Percentiles rank a stretch among this genome's conserved stretches.
These are phyloP conservation scores for Remersonia thermophila DNA, from an alignment of 2,329 filamentous ascomycete genomes.

Conservation along the genomic window DNA sequence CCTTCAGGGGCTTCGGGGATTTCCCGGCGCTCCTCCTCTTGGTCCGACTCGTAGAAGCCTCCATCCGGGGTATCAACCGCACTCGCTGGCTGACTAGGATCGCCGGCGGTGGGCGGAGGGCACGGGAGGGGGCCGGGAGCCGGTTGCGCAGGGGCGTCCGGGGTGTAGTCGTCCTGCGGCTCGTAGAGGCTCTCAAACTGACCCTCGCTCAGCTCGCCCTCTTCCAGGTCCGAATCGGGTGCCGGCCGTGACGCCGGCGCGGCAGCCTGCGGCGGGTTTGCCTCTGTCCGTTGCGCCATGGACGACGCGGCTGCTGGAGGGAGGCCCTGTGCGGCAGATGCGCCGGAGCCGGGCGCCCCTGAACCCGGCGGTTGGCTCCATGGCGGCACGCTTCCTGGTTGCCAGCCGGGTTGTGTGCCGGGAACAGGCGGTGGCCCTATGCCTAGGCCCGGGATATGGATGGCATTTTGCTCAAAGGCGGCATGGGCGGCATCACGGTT, in stretches of 20 bases:
- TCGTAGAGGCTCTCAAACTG: constrained; percentile 48
- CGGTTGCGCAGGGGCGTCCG: not conserved
- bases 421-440: constrained; percentile 14
- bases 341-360: not conserved
- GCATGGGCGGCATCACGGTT: constrained; percentile 19
- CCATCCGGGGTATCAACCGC: constrained; percentile 17
- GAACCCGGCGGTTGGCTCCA: constrained; percentile 10
- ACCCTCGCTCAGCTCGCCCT: constrained; percentile 65
- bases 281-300: not conserved
- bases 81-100: constrained; percentile 12
- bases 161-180: constrained; percentile 21
- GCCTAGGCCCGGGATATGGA: constrained; percentile 28
- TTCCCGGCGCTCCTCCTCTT: constrained; percentile 13
- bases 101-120: not conserved
- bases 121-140: constrained; percentile 6
- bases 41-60: constrained; percentile 19
- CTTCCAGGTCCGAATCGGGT: constrained; percentile 35
- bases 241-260: not conserved
- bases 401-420: constrained; percentile 1
- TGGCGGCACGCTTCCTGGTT: not conserved
- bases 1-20: constrained; percentile 3
- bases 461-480: constrained; percentile 28
- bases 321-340: constrained; percentile 1
- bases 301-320: not conserved
- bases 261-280: constrained; percentile 2